Percentiles rank a stretch among this genome's conserved stretches.
phyloP scores from a whole-genome alignment of 192 early-diverging fungal species.

The Chytriomyces hyalinus region DNA sequence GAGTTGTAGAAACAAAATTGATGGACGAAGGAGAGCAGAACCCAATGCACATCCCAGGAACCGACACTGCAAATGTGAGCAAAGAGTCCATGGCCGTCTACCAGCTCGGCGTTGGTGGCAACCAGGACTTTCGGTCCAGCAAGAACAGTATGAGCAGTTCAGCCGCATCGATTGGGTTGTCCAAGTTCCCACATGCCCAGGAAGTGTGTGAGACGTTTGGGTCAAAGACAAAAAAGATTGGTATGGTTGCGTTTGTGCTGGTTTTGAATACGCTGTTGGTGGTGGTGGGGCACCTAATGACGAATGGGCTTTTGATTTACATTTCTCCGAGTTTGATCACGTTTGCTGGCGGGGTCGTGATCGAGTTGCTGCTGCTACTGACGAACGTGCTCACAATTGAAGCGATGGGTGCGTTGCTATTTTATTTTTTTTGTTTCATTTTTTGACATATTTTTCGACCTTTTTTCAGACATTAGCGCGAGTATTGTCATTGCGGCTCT shows the following conservation, averaged over 20 bases:
- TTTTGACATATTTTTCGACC: background rate
- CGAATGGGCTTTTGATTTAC: background rate
- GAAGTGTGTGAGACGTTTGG: conserved; percentile 35
- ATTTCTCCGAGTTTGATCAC: conserved; percentile 13
- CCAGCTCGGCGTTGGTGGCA: too few relatives aligned
- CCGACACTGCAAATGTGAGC: background rate
- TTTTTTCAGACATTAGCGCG: conserved; percentile 10
- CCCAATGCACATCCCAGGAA: background rate
- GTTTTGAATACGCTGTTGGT: conserved; percentile 24
- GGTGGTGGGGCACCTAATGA: conserved; percentile 5
- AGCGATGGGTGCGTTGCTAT: conserved; percentile 22
- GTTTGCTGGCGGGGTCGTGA: conserved; percentile 34
- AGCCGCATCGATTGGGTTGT: conserved; percentile 22
- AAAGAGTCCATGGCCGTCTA: background rate
- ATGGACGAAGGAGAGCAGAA: background rate
- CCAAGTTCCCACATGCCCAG: conserved; percentile 29
- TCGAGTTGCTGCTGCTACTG: conserved; percentile 23
- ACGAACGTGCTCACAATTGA: conserved; percentile 24
- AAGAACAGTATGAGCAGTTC: conserved; percentile 13
- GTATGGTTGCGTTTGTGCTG: background rate
- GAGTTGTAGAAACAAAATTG: background rate
- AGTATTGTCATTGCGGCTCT: conserved; percentile 6
- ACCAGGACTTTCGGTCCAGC: background rate
- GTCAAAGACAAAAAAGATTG: conserved; percentile 10
- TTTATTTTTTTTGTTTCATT: background rate